A percentile compares a stretch with the other conserved stretches of the same genome.
Evolutionary conservation across 164 flowering plant genomes (phyloP).

Genomic region (Nelumbo lutea): DNA sequence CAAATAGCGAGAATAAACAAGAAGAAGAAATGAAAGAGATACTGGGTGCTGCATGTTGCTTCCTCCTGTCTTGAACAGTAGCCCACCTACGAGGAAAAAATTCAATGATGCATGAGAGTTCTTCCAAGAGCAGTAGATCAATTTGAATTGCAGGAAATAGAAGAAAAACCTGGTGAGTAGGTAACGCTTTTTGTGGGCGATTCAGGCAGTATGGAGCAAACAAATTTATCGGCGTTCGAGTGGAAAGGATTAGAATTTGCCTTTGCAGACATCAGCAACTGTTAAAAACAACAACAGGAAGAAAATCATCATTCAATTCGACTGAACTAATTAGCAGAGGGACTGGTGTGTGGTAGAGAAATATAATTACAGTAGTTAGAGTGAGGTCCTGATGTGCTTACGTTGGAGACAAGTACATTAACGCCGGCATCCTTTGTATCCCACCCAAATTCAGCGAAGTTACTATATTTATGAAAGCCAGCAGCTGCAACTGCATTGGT

Average conservation of each 20-base stretch:
- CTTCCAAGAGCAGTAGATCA: neutral
- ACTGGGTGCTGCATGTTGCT: conserved; percentile 55
- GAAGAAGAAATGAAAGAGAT: conserved; percentile 43
- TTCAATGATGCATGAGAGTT: neutral
- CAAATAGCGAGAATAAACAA: conserved; percentile 29
- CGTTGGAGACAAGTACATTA: conserved; percentile 39
- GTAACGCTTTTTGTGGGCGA: conserved; percentile 41
- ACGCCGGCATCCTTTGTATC: conserved; percentile 47
- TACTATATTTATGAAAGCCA: conserved; percentile 1
- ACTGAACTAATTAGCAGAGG: neutral
- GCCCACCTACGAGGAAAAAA: conserved; percentile 39
- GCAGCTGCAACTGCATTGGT: neutral
- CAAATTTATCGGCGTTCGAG: conserved; percentile 36
- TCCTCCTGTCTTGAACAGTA: conserved; percentile 40
- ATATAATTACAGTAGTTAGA: too few relatives aligned
- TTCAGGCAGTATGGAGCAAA: conserved; percentile 46
- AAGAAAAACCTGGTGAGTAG: conserved; percentile 42
- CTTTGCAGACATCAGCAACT: conserved; percentile 8
- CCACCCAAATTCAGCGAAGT: conserved; percentile 52
- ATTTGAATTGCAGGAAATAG: neutral
- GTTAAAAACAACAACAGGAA: neutral
- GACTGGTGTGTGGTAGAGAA: neutral
- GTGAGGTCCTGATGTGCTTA: neutral
- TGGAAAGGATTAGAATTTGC: conserved; percentile 12
- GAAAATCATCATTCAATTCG: neutral